Conservation (phyloP, 2,329 filamentous ascomycete genomes). For the Ophiostoma himal-ulmi region DNA sequence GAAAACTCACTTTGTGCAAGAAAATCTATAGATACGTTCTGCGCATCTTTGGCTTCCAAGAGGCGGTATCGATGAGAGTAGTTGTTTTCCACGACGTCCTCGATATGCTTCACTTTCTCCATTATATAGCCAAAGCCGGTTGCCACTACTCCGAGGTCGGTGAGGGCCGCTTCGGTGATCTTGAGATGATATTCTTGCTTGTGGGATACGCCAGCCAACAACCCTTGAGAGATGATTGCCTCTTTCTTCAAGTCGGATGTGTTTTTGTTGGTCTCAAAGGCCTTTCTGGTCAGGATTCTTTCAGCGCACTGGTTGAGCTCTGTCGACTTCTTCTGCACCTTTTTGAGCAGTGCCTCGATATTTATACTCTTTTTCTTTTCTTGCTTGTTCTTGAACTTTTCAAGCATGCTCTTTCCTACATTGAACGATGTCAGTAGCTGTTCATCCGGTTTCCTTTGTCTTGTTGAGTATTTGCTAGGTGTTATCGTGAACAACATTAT, state of each 20-base stretch:
- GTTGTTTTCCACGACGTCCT: not conserved
- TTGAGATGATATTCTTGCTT: conserved; percentile 3
- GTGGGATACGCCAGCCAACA: not conserved
- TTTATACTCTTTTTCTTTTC: conserved; percentile 15
- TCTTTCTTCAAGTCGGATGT: not conserved
- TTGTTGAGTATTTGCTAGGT: not conserved
- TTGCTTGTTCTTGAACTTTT: conserved; percentile 16
- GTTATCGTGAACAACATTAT: not conserved
- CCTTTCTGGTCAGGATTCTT: conserved; percentile 11
- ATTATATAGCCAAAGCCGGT: not conserved
- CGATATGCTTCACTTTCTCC: not conserved
- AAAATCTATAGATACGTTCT: not conserved
- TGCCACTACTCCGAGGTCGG: not conserved
- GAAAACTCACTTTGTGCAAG: not conserved
- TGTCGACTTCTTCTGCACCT: conserved; percentile 16
- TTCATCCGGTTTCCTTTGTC: not conserved
- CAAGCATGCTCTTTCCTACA: conserved; percentile 17
- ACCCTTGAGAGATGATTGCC: not conserved
- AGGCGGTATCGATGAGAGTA: not conserved
- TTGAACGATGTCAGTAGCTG: not conserved
- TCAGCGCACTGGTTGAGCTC: conserved; percentile 20
- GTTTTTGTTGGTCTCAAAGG: conserved; percentile 6
- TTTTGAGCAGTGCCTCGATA: conserved; percentile 18
- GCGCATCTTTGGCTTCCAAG: not conserved
- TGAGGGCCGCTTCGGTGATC: not conserved